Base-by-base conservation (phyloP, 139 green algal species). In the Asterochloris sp. region DNA sequence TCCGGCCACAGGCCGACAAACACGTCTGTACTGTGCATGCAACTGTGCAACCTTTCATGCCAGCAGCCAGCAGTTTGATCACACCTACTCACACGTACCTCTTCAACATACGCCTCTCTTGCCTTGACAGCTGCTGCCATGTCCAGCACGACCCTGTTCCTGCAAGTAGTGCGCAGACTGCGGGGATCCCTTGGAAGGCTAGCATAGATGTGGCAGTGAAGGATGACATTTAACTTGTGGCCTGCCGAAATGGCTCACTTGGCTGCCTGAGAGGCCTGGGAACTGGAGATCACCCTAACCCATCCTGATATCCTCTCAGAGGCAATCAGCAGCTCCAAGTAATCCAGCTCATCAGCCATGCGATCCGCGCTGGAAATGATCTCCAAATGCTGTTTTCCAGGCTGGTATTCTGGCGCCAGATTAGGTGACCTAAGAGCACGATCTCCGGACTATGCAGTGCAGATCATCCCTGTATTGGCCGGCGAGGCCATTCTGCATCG, bases 251-350 rank as follows among this genome's bases (percentile, higher is more conserved):
- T 63, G 27, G 23, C 76, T 11, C 12, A 80, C 76, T 62, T 80
- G 60, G 38, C 47, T 28, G 23, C 23, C 24, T 69, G 54, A 38
- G 60, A 69, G 61, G n/a, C 54, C 12, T 80, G 47, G 14, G 76
- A 10, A 6, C 23, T 47, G 23, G 60, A 80, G n/a, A 80, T 13
- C 10, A 69, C 38, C 0, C 60, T 68, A 0, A 94, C 27, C 91
- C 88, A 94, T 13, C 78, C 60, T 0, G 78, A 68, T 4, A 95
- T 79, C 0, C 89, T 79, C 60, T 92, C 88, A 27, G 85, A 92
- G 0, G 91, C 91, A 19, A 96, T 87, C 0, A 95, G 54, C 26
- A 91, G 73, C 62, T 93, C 88, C 2, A 96, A 1, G 54, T 93
- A 94, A 11, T 86, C 82, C 4, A 64, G 74, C 29, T 91, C 88